These are phyloP conservation scores for Vigna nakashimae DNA, from an alignment of 306 rosid species.

Conservation along the genomic window DNA sequence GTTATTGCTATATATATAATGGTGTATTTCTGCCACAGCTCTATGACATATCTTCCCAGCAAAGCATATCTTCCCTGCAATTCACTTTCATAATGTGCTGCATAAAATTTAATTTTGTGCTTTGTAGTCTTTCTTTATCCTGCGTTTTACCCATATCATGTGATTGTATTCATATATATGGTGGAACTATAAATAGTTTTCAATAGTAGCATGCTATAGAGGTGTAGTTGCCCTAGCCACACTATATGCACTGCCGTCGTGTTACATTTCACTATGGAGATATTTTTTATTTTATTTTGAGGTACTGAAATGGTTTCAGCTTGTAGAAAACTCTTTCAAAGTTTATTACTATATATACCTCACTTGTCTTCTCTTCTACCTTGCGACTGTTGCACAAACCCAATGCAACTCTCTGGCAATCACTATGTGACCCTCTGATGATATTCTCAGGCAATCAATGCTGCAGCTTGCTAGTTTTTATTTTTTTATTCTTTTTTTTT, in stretches of 20 bases:
- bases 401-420: background rate
- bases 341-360: background rate
- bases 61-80: background rate
- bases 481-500: background rate
- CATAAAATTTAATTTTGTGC: background rate
- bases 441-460: background rate
- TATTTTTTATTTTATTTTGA: background rate
- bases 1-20: background rate
- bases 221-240: background rate
- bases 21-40: background rate
- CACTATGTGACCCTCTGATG: background rate
- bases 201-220: background rate
- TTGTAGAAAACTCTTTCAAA: background rate
- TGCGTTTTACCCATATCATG: background rate
- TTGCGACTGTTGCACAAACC: background rate
- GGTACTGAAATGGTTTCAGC: background rate
- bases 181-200: conserved; percentile 2
- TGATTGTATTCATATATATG: background rate
- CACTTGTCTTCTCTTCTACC: background rate
- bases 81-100: background rate
- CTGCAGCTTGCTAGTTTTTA: background rate
- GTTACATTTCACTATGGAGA: background rate
- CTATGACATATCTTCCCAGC: background rate
- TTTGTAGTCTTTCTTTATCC: background rate
- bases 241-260: background rate